These are phyloP conservation scores for Oligophagozyma castellii DNA, from an alignment of 1,139 yeast genomes.

Conservation along the genomic window DNA sequence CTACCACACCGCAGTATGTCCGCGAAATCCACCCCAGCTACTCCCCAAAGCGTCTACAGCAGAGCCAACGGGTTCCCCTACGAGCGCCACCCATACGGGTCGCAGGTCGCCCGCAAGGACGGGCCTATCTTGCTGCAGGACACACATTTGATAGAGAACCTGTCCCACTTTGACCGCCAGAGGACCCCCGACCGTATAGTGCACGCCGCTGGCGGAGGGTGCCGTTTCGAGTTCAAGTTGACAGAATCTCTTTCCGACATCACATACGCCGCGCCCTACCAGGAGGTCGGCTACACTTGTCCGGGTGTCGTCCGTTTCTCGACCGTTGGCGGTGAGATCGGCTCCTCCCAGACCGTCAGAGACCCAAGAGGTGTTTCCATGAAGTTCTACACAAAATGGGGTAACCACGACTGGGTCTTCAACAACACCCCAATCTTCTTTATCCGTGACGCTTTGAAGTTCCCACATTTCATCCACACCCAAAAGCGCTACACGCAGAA, in stretches of 20 bases:
- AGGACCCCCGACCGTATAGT: constrained; percentile 84
- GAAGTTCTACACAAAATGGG: constrained; percentile 78
- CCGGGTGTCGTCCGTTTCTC: constrained; percentile 65
- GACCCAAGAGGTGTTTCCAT: constrained; percentile 84
- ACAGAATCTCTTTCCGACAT: constrained; percentile 74
- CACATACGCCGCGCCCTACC: constrained; percentile 56
- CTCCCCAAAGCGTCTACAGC: constrained; percentile 32
- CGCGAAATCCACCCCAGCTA: too few species aligned
- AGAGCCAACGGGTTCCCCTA: constrained; percentile 56
- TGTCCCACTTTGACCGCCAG: constrained; percentile 79
- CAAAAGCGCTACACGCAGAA: constrained; percentile 55
- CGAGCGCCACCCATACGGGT: constrained; percentile 42
- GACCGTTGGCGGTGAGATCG: constrained; percentile 81
- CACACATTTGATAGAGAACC: constrained; percentile 58
- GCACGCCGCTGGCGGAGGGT: constrained; percentile 86
- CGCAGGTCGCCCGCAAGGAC: constrained; percentile 52
- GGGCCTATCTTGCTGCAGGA: constrained; percentile 74
- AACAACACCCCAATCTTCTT: constrained; percentile 86
- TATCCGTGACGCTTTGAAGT: constrained; percentile 75
- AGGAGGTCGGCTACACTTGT: constrained; percentile 64
- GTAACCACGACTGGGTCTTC: constrained; percentile 77
- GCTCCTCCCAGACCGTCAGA: constrained; percentile 76
- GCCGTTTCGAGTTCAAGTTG: constrained; percentile 65
- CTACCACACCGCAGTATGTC: too few species aligned
- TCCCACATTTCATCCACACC: constrained; percentile 85